A percentile compares a stretch with the other conserved stretches of the same genome.
Evolutionary conservation across 306 rosid species (phyloP).

Genomic region (Alnus glutinosa): DNA sequence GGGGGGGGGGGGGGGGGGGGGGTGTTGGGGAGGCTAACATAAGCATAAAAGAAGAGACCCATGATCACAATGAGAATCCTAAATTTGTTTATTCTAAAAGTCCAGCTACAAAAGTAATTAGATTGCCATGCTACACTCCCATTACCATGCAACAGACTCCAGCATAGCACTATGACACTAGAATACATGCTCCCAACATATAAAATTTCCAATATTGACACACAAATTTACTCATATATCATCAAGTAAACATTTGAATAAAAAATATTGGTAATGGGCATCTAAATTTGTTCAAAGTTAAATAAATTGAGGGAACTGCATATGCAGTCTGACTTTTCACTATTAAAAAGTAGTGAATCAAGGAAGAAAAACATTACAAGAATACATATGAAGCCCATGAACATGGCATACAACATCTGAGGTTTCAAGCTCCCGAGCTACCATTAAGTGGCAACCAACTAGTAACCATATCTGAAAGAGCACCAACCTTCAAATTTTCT

Average conservation of each 20-base stretch:
- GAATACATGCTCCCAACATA: neutral
- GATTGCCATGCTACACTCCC: neutral
- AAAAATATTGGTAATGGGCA: neutral
- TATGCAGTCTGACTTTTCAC: neutral
- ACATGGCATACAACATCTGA: conserved; percentile 5
- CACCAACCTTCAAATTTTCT: conserved; percentile 40
- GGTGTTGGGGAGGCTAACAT: no score
- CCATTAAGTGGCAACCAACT: conserved; percentile 11
- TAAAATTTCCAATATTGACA: neutral
- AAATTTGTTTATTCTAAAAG: neutral
- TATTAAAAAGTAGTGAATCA: neutral
- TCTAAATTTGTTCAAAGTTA: neutral
- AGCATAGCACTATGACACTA: neutral
- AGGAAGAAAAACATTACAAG: neutral
- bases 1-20: no score
- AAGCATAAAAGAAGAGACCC: neutral
- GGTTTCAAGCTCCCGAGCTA: neutral
- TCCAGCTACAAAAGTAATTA: neutral
- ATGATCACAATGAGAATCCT: neutral
- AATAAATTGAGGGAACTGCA: neutral
- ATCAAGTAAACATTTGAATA: neutral
- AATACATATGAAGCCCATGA: neutral
- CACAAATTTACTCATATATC: neutral
- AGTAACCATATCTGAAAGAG: neutral
- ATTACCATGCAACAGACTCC: neutral